Evolutionary conservation across 1,284 basidiomycete species (phyloP).

Genomic region (Cryptococcus sp.): DNA sequence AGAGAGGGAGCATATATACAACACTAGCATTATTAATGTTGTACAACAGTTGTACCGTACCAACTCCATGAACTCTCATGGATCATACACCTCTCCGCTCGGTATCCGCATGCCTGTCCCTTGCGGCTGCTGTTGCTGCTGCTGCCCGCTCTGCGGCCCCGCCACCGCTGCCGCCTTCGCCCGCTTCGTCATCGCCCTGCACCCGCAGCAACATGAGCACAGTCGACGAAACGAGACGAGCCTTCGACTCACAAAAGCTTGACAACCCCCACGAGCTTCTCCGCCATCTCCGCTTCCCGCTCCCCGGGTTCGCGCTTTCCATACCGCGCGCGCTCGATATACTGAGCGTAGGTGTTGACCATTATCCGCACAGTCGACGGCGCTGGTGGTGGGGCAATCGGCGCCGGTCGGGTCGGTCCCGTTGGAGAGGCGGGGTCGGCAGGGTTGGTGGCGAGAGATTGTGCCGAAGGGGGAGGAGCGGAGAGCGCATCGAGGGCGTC

Average conservation of each 20-base stretch:
- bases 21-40: background rate
- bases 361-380: conserved; percentile 48
- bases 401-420: background rate
- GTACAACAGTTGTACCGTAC: background rate
- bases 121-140: too few species aligned
- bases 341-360: conserved; percentile 70
- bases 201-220: too few species aligned
- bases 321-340: conserved; percentile 70
- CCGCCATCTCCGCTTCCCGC: conserved; percentile 64
- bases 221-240: too few species aligned
- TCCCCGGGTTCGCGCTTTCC: conserved; percentile 63
- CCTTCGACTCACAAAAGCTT: conserved; percentile 57
- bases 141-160: too few species aligned
- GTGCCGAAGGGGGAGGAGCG: conserved; percentile 58
- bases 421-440: conserved; percentile 53
- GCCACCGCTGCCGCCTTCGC: too few species aligned
- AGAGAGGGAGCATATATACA: too few species aligned
- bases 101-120: too few species aligned
- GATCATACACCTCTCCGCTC: too few species aligned
- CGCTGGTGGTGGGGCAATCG: too few species aligned
- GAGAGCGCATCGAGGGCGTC: conserved; percentile 48
- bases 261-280: conserved; percentile 64
- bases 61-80: background rate
- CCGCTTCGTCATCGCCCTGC: too few species aligned
- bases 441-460: conserved; percentile 56